phyloP scores from a whole-genome alignment of 768 basidiomycete species.

The Termitomyces sp. region DNA sequence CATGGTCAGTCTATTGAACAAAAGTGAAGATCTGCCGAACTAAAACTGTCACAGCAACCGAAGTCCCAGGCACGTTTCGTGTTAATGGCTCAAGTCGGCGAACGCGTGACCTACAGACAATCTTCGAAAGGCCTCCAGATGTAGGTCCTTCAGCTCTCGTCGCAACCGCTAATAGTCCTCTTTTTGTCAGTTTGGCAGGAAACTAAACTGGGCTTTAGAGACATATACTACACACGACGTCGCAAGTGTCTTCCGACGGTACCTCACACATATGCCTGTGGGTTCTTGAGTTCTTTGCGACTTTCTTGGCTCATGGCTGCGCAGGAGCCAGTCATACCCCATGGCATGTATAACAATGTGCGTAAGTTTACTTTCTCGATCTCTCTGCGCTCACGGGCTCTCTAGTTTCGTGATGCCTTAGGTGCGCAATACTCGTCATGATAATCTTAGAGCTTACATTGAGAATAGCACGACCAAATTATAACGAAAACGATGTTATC shows the following conservation, averaged over 20 bases:
- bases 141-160: slow-evolving; percentile 34
- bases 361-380: slow-evolving; percentile 25
- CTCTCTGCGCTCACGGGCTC: slow-evolving; percentile 9
- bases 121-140: slow-evolving; percentile 85
- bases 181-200: slow-evolving; percentile 77
- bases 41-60: slow-evolving; percentile 54
- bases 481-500: slow-evolving; percentile 68
- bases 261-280: slow-evolving; percentile 95
- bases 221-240: slow-evolving; percentile 94
- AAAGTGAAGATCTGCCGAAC: neutral
- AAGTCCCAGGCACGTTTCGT: slow-evolving; percentile 90
- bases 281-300: slow-evolving; percentile 21
- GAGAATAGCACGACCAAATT: slow-evolving; percentile 55
- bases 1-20: slow-evolving; percentile 50
- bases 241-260: slow-evolving; percentile 92
- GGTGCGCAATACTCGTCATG: slow-evolving; percentile 34
- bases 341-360: slow-evolving; percentile 83
- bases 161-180: neutral
- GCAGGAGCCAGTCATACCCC: slow-evolving; percentile 93
- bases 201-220: slow-evolving; percentile 84
- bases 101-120: slow-evolving; percentile 90
- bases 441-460: neutral
- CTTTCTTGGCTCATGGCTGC: slow-evolving; percentile 3
- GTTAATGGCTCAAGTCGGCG: slow-evolving; percentile 93
- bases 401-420: slow-evolving; percentile 73